phyloP scores from a whole-genome alignment of 2,329 filamentous ascomycete species.

The Simplicillium sp. region DNA sequence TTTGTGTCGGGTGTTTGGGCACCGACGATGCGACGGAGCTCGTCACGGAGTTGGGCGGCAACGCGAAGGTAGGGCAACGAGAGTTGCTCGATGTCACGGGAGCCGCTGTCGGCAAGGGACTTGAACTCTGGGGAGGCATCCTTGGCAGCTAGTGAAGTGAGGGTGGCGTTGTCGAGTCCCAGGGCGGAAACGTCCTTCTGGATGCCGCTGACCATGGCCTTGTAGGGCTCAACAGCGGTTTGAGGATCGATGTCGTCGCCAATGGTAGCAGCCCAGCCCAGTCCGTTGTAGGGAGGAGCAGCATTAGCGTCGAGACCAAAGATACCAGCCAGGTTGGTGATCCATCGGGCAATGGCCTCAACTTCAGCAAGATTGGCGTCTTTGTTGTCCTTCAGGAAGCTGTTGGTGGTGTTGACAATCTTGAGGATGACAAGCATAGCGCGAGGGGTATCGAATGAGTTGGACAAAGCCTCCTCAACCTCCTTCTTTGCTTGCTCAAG shows the following conservation, averaged over 20 bases:
- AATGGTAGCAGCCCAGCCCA: conserved; percentile 43
- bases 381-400: conserved; percentile 38
- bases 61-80: conserved; percentile 46
- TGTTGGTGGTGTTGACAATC: conserved; percentile 70
- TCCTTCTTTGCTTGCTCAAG: conserved; percentile 46
- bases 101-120: conserved; percentile 31
- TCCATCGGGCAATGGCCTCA: conserved; percentile 59
- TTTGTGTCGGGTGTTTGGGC: conserved; percentile 40
- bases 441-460: conserved; percentile 79
- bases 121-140: conserved; percentile 38
- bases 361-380: conserved; percentile 35
- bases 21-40: conserved; percentile 46
- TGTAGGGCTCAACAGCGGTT: conserved; percentile 37
- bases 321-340: conserved; percentile 75
- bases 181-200: conserved; percentile 35
- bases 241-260: conserved; percentile 31
- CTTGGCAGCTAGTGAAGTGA: conserved; percentile 31
- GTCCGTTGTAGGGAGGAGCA: conserved; percentile 41
- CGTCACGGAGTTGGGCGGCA: conserved; percentile 49
- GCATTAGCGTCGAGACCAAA: conserved; percentile 67
- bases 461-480: conserved; percentile 52
- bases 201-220: conserved; percentile 32
- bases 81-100: conserved; percentile 41
- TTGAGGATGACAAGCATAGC: conserved; percentile 73
- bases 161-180: conserved; percentile 36